phyloP scores from a whole-genome alignment of 1,139 yeast genomes.

The Taphrina wiesneri region DNA sequence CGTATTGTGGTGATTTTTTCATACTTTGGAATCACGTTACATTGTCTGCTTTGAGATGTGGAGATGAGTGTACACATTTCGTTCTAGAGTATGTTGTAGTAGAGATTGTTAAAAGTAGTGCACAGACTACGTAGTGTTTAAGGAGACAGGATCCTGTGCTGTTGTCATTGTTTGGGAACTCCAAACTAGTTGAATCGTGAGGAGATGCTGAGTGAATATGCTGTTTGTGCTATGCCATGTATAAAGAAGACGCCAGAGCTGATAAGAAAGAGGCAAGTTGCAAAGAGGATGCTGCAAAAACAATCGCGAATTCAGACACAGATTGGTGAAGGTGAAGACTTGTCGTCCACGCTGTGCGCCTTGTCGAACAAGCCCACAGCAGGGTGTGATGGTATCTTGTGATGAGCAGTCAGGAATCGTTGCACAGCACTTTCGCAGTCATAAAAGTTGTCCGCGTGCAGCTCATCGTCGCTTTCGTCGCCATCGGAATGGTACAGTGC shows the following conservation, averaged over 20 bases:
- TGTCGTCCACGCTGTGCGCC: background rate
- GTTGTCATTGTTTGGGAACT: no score
- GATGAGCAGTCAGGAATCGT: background rate
- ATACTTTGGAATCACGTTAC: no score
- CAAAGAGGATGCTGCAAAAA: background rate
- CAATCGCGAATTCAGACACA: background rate
- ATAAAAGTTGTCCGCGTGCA: background rate
- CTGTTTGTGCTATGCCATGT: background rate
- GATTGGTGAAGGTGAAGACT: background rate
- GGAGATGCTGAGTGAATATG: no score
- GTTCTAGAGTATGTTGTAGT: no score
- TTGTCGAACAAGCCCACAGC: conserved; percentile 1
- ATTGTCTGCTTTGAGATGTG: no score
- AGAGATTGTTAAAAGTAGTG: no score
- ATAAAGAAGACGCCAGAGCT: background rate
- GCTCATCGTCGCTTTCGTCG: conserved; percentile 4
- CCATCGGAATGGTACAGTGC: conserved; percentile 14
- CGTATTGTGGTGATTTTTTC: no score
- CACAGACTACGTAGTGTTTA: no score
- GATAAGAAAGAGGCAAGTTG: background rate
- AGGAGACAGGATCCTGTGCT: no score
- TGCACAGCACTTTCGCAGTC: background rate
- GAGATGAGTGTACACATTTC: no score
- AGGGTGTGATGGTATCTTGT: background rate
- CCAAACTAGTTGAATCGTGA: no score